These are phyloP conservation scores for Lentinula sp. DNA, from an alignment of 768 basidiomycete genomes.

Conservation along the genomic window DNA sequence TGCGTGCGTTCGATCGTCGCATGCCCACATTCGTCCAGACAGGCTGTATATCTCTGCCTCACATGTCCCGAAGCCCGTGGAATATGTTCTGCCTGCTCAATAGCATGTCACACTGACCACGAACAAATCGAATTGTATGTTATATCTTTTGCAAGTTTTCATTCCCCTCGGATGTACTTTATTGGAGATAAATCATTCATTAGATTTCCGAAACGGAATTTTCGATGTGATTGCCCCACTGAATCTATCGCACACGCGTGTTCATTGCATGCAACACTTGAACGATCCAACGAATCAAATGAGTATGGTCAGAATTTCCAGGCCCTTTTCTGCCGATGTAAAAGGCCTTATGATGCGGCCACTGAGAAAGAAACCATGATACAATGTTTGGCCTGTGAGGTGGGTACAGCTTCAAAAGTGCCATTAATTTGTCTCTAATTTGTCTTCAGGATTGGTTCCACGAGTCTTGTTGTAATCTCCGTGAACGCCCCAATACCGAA, in stretches of 20 bases:
- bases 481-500: constrained; percentile 53
- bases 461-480: constrained; percentile 81
- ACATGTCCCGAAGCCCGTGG: constrained; percentile 66
- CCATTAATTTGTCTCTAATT: constrained; percentile 1
- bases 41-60: constrained; percentile 78
- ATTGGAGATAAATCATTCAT: not conserved
- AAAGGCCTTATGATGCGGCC: constrained; percentile 62
- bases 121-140: constrained; percentile 75
- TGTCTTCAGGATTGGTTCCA: constrained; percentile 78
- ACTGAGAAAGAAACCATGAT: constrained; percentile 83
- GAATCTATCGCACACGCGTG: constrained; percentile 53
- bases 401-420: constrained; percentile 27
- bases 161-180: not conserved
- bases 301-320: constrained; percentile 71
- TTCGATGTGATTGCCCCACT: constrained; percentile 85
- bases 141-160: not conserved
- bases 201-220: constrained; percentile 75
- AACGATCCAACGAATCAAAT: constrained; percentile 56
- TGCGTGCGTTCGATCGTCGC: not conserved
- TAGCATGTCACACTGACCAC: constrained; percentile 83
- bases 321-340: constrained; percentile 70
- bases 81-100: constrained; percentile 77
- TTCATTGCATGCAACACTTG: constrained; percentile 47
- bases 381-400: constrained; percentile 83
- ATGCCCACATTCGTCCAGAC: constrained; percentile 31